Evolutionary conservation across 2,329 filamentous ascomycete genomes (phyloP), one percentile per base, ranked within the genome.

Genomic region (Lecanosticta acicola): DNA sequence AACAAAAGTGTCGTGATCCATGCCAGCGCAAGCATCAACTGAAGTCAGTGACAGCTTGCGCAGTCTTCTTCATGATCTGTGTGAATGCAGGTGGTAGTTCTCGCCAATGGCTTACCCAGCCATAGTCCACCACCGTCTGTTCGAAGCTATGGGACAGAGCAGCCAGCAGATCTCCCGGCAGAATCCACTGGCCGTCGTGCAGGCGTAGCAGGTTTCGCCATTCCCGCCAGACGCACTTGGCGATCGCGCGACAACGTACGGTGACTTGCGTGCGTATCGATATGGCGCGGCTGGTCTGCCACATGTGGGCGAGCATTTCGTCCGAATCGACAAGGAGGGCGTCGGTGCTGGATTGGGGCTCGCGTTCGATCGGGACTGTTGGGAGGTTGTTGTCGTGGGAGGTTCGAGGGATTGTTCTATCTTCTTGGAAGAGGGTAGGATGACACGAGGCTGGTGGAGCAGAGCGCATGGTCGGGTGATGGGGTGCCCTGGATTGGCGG

Each of bases 161-260:
- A 8, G 14, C 35, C 8, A 41, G 11, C 33, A 47, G 17, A 24
- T 47, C 45, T 21, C 37, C 17, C 1, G 16, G 21, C 8, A 38
- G 17, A 4, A 43, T 2, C 16, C 21, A 21, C 2, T 24, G 36
- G 1, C 43, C 51, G n/a, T 53, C 36, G 1, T 39, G 45, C 5
- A 19, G 18, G 9, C 39, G 17, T 3, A 53, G 38, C 10, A 48
- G 45, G 9, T 46, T 41, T 26, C 46, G 33, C 48, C 51, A 53
- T 43, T 53, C 48, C 13, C 45, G 39, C 48, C 48, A 53, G 3
- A 50, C 38, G 26, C 51, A 50, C 32, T 49, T 53, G 3, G 48
- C 48, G 3, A 49, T 50, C 17, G 51, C 45, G 34, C 45, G 43
- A 32, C 45, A 50, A 7, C 51, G 48, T 18, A 50, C 37, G 1